These are phyloP conservation scores for Leucoagaricus sp. DNA, from an alignment of 1,284 basidiomycete genomes.

Conservation along the genomic window DNA sequence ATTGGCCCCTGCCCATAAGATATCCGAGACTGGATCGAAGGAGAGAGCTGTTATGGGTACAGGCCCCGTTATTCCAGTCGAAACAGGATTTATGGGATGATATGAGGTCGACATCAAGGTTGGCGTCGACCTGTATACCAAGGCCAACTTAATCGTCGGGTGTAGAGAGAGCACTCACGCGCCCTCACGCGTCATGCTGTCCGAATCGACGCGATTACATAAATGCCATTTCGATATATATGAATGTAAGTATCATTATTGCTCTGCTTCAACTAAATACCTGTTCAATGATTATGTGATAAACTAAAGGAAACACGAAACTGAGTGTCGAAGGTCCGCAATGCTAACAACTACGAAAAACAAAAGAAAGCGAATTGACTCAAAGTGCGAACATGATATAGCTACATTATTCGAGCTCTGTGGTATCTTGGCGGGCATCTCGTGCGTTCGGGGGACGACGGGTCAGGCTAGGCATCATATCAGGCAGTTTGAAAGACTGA, in stretches of 20 bases:
- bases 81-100: constrained; percentile 23
- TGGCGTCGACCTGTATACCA: too few species aligned
- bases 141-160: too few species aligned
- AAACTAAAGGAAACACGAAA: too few species aligned
- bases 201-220: background rate
- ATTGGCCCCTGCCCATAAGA: constrained; percentile 84
- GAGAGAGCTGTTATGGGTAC: constrained; percentile 69
- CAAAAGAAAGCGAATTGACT: too few species aligned
- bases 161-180: too few species aligned
- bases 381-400: too few species aligned
- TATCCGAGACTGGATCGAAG: constrained; percentile 90
- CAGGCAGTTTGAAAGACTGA: constrained; percentile 49
- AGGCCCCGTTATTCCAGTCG: constrained; percentile 20
- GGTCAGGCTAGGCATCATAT: constrained; percentile 13
- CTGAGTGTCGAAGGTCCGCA: too few species aligned
- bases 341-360: too few species aligned
- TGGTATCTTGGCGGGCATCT: constrained; percentile 24
- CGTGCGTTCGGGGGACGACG: constrained; percentile 22
- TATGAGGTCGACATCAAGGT: constrained; percentile 28
- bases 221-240: background rate
- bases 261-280: too few species aligned
- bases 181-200: background rate
- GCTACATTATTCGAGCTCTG: constrained; percentile 33
- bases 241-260: too few species aligned
- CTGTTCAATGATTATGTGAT: too few species aligned